Percentiles rank a stretch among this genome's conserved stretches.
Conservation (phyloP, 78 protist species). For the Dictyostelium discoideum region DNA sequence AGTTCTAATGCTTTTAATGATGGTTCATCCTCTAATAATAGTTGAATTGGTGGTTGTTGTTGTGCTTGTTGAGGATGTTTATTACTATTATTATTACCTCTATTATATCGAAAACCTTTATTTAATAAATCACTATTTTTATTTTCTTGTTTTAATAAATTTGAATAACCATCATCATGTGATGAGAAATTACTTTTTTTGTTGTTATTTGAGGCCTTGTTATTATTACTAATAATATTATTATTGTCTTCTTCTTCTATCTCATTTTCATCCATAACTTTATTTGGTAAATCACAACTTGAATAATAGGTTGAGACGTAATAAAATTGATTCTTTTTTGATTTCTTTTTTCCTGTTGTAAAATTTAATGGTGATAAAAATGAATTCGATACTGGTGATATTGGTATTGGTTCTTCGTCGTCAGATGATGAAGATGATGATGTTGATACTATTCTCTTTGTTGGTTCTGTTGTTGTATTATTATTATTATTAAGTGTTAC, state of each 20-base stretch:
- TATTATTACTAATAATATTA: not conserved
- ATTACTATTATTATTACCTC: not conserved
- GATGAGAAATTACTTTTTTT: not conserved
- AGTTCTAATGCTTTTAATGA: not conserved
- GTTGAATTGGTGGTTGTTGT: not conserved
- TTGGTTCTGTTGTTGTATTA: not conserved
- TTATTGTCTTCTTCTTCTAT: not conserved
- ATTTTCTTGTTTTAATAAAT: not conserved
- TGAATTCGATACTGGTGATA: slow-evolving; percentile 19
- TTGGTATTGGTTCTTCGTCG: slow-evolving; percentile 10
- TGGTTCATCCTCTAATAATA: not conserved
- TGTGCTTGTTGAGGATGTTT: not conserved
- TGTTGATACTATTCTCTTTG: not conserved
- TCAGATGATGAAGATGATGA: not conserved
- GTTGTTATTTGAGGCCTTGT: too few relatives aligned
- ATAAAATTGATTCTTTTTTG: slow-evolving; percentile 56
- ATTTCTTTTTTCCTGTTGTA: slow-evolving; percentile 54
- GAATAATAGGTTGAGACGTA: slow-evolving; percentile 60
- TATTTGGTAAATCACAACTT: slow-evolving; percentile 51
- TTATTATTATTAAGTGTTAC: not conserved
- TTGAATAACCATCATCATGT: not conserved
- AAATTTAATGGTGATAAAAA: slow-evolving; percentile 75
- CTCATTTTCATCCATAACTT: not conserved
- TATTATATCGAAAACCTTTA: not conserved
- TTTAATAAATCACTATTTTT: not conserved